Base-by-base conservation (phyloP, 305 asterid genomes). In the Rubia tinctorum region DNA sequence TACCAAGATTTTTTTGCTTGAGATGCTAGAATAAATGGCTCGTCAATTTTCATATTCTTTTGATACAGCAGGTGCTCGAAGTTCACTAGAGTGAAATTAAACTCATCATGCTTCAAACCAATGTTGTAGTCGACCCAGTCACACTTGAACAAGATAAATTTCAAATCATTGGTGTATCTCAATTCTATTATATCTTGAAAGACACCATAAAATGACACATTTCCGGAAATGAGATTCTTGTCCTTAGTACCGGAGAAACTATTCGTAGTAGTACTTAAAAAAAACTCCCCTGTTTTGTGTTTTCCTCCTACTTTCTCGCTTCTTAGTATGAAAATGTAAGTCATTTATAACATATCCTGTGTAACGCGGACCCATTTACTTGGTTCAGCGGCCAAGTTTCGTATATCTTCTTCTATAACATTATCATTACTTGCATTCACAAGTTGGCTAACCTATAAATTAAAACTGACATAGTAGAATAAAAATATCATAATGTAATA, bases 301-400 rank as follows among this genome's bases (percentile, higher is more conserved):
- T 65, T n/a, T 37, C 27, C 53, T 40, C 40, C 27, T 66, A 17
- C 1, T 17, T 22, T 65, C 69, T 15, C 11, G 25, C 23, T 65
- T 15, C 44, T 65, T 65, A 39, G 74, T 37, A 71, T 55, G 74
- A 20, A 71, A 71, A 14, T 17, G 55, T 13, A 51, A 71, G 14
- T 65, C 74, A 53, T 51, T 51, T 25, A 71, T 55, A 59, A 55
- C 40, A 71, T 71, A 55, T n/a, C 65, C 39, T 0, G 49, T 8
- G 42, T 27, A 71, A 8, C 44, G 37, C 45, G 8, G 5, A 30
- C 51, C 49, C 49, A 53, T 34, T 53, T 70, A 27, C 23, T 15
- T 14, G 65, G 65, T 25, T 53, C n/a, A 7, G 3, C 13, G 6
- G 6, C 37, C 37, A 34, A 34, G 37, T 34, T 34, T 34, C 37